Evolutionary conservation across 2,329 filamentous ascomycete species (phyloP).

Genomic region (Hymenoscyphus salicellus): DNA sequence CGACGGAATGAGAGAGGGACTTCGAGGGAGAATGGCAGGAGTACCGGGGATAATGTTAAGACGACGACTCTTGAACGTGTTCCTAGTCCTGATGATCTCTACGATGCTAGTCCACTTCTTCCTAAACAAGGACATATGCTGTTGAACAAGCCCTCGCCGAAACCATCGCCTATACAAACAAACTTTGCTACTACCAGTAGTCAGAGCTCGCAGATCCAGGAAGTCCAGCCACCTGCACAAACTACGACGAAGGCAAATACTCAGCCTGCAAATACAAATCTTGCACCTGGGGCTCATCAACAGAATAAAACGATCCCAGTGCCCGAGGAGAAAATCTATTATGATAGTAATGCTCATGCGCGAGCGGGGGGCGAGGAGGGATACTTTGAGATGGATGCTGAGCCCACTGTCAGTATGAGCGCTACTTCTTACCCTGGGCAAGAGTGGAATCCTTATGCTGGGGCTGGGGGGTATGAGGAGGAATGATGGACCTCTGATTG

Average conservation of each 20-base stretch:
- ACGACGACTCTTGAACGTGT: background rate
- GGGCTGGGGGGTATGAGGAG: slow-evolving; percentile 7
- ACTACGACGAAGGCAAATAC: background rate
- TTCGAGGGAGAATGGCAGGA: slow-evolving; percentile 8
- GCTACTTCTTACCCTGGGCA: slow-evolving; percentile 68
- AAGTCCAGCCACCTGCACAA: background rate
- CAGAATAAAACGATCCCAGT: background rate
- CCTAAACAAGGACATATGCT: slow-evolving; percentile 7
- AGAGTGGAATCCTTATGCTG: slow-evolving; percentile 50
- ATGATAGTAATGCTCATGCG: slow-evolving; percentile 5
- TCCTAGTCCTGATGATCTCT: slow-evolving; percentile 35
- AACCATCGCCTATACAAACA: slow-evolving; percentile 10
- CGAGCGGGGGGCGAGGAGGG: slow-evolving; percentile 48
- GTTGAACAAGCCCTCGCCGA: background rate
- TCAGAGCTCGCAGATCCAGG: background rate
- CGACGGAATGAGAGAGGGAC: slow-evolving; percentile 1
- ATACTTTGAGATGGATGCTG: slow-evolving; percentile 42
- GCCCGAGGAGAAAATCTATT: background rate
- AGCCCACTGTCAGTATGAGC: slow-evolving; percentile 52
- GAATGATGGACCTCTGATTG: too few species aligned
- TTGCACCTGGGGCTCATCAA: background rate
- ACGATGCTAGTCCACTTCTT: slow-evolving; percentile 37
- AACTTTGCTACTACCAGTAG: background rate
- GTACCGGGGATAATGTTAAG: background rate
- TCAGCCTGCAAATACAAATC: background rate